Base-by-base conservation (phyloP, 2,329 filamentous ascomycete species). In the Claviceps arundinis region DNA sequence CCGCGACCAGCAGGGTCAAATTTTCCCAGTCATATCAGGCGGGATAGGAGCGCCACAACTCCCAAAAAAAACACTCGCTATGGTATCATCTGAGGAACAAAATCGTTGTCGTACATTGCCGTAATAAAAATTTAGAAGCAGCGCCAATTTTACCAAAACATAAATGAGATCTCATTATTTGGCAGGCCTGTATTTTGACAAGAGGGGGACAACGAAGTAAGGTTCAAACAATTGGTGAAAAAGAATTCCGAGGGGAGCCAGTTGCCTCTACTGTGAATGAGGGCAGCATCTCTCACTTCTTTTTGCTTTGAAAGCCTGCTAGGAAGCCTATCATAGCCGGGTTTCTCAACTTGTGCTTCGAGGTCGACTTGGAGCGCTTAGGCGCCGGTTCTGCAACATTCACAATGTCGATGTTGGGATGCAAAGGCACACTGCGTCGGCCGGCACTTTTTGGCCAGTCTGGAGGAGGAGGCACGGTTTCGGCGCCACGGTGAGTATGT, bases 241-340 rank as follows among this genome's bases (percentile, higher is more conserved):
- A 47, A 16, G 26, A 34, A 34, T 34, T 11, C 30, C 4, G 9
- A 34, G 30, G 8, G n/a, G 44, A 44, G n/a, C 40, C 47, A 38
- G n/a, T 34, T 3, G 47, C 41, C 19, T 46, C 22, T 51, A 17
- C 17, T 30, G 26, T 34, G n/a, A 4, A n/a, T 43, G 16, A 11
- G 26, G 30, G 46, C 17, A 30, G 13, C 37, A n/a, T 13, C 16
- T 30, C 58, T 58, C 51, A 60, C 58, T 58, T 60, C 53, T 59
- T 61, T 50, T 60, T 61, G 16, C 49, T 17, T 17, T 55, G 56
- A 24, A 54, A 56, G 38, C 57, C 59, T 14, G 56, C 54, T 3
- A 61, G 52, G 50, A 59, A 61, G 8, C 42, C 49, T 4, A 59
- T 51, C 54, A 61, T 54, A n/a, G 47, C 26, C 42, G 37, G 47